Conservation (phyloP, 805 yeast genomes). For the Cyberlindnera japonica region DNA sequence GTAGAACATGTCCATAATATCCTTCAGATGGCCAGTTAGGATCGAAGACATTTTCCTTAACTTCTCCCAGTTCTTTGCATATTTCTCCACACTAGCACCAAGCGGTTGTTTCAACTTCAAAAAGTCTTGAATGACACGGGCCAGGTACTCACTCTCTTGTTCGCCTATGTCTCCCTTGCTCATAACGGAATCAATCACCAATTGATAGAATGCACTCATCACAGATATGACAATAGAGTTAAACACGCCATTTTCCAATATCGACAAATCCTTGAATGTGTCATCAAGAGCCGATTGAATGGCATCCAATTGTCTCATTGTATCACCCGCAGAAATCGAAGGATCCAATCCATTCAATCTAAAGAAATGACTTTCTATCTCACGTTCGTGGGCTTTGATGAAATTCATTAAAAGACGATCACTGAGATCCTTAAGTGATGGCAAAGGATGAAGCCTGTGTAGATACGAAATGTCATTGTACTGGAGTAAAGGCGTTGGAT, state of each 20-base stretch:
- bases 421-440: constrained; percentile 43
- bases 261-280: constrained; percentile 6
- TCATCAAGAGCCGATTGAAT: constrained; percentile 13
- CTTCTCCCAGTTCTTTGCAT: constrained; percentile 21
- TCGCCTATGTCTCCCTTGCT: constrained; percentile 22
- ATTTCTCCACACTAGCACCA: constrained; percentile 4
- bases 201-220: constrained; percentile 20
- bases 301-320: constrained; percentile 13
- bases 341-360: constrained; percentile 22
- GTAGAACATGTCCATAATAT: constrained; percentile 38
- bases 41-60: constrained; percentile 22
- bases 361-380: constrained; percentile 5
- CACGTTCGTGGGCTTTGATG: constrained; percentile 11
- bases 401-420: constrained; percentile 15
- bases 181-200: constrained; percentile 18
- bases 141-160: constrained; percentile 23
- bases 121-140: constrained; percentile 17
- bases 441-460: constrained; percentile 2
- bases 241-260: constrained; percentile 7
- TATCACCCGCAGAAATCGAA: constrained; percentile 11
- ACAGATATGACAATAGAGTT: constrained; percentile 14
- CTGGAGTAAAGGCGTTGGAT: constrained; percentile 12
- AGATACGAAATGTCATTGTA: constrained; percentile 23
- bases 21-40: constrained; percentile 35
- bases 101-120: constrained; percentile 15